Evolutionary conservation across 768 basidiomycete genomes (phyloP).

Genomic region (Leucocoprinus leucothites): DNA sequence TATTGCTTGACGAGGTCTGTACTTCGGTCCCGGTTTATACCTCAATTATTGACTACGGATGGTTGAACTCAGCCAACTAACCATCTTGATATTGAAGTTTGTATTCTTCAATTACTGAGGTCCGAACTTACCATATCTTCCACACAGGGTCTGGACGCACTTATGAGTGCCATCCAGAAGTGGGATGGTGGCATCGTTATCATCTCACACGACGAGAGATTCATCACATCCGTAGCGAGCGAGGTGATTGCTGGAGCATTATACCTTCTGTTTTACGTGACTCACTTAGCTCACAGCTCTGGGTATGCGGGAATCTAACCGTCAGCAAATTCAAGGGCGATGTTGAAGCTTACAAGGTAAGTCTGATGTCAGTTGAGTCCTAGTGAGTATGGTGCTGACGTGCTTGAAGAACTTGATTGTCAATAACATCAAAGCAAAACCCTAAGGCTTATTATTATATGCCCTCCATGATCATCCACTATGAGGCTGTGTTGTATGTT

Average conservation of each 20-base stretch:
- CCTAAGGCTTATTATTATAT: slow-evolving; percentile 24
- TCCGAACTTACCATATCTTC: slow-evolving; percentile 1
- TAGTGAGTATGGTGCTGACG: neutral
- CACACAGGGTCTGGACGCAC: slow-evolving; percentile 79
- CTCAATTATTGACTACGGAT: slow-evolving; percentile 6
- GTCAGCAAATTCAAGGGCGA: slow-evolving; percentile 86
- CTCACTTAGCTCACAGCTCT: slow-evolving; percentile 51
- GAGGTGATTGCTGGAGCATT: slow-evolving; percentile 47
- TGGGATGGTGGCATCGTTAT: slow-evolving; percentile 94
- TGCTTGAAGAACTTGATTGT: slow-evolving; percentile 65
- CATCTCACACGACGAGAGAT: slow-evolving; percentile 94
- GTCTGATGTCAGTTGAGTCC: slow-evolving; percentile 14
- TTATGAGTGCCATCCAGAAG: slow-evolving; percentile 75
- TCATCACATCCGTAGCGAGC: slow-evolving; percentile 86
- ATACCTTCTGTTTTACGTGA: neutral
- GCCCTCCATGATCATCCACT: no score
- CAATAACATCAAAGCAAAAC: slow-evolving; percentile 62
- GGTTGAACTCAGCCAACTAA: slow-evolving; percentile 68
- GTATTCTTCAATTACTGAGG: slow-evolving; percentile 12
- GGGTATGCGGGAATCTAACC: slow-evolving; percentile 87
- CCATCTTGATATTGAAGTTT: slow-evolving; percentile 90
- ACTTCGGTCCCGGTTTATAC: neutral
- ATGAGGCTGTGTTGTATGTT: no score
- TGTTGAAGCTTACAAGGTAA: slow-evolving; percentile 87
- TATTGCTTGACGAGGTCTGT: slow-evolving; percentile 89